phyloP scores from a whole-genome alignment of 345 rosid genomes.

The Passiflora organensis region DNA sequence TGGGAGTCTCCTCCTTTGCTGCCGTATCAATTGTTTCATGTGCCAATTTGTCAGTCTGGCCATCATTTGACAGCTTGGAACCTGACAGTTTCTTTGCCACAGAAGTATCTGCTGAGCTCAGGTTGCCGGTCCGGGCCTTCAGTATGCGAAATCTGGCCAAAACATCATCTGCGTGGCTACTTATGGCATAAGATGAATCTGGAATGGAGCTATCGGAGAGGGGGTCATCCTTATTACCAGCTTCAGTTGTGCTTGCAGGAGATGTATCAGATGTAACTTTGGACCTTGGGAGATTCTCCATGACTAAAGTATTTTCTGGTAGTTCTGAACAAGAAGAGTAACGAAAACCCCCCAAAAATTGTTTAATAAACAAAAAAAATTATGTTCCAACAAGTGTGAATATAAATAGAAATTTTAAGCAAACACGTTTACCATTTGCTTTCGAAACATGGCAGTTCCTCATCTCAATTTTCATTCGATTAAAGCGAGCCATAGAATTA shows the following conservation, averaged over 20 bases:
- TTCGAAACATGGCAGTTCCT: slow-evolving; percentile 32
- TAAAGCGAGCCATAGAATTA: slow-evolving; percentile 62
- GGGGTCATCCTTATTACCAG: slow-evolving; percentile 4
- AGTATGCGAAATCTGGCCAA: slow-evolving; percentile 48
- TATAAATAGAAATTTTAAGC: too few species aligned
- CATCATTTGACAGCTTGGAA: slow-evolving; percentile 10
- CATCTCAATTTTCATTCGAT: slow-evolving; percentile 53
- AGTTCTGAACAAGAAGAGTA: too few species aligned
- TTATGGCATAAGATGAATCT: slow-evolving; percentile 18
- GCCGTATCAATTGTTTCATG: slow-evolving; percentile 19
- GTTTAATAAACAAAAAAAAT: too few species aligned
- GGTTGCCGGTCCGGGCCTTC: slow-evolving; percentile 23
- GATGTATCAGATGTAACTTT: not conserved
- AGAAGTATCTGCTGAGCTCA: slow-evolving; percentile 10
- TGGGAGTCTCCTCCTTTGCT: slow-evolving; percentile 2
- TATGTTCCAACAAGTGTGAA: too few species aligned
- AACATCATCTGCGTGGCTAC: slow-evolving; percentile 41
- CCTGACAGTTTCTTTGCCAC: slow-evolving; percentile 13
- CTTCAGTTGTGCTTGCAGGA: not conserved
- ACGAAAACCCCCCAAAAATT: too few species aligned
- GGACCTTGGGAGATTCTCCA: slow-evolving; percentile 15
- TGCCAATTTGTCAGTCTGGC: slow-evolving; percentile 21
- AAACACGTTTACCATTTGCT: slow-evolving; percentile 29
- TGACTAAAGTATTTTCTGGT: slow-evolving; percentile 4
- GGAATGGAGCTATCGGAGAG: slow-evolving; percentile 14